Evolutionary conservation across 2,329 filamentous ascomycete species (phyloP), one percentile per base, ranked within the genome.

Genomic region (Torrubiellomyces zombiae): DNA sequence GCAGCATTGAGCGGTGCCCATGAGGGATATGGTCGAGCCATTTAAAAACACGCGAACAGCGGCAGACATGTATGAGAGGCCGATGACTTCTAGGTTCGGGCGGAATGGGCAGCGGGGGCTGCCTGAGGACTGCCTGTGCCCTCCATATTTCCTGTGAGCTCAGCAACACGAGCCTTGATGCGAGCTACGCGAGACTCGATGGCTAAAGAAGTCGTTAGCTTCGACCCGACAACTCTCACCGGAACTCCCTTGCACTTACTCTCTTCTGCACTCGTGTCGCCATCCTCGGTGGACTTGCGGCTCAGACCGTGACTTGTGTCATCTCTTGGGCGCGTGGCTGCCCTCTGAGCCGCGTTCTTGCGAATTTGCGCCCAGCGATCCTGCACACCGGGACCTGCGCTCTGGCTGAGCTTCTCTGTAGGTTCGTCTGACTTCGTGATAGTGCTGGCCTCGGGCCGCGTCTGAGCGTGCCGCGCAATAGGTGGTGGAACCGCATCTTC

Each of bases 321-420:
- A 37, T 82, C 76, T 27, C 67, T 71, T 21, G 68, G 59, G 32
- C 71, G 63, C 27, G 62, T 63, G 6, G 68, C 60, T 18, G 78
- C 79, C 31, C 83, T 68, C 32, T 89, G 77, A 4, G 83, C 83
- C 8, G 89, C 89, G 41, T 94, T 94, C 61, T 85, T 86, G 36
- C 85, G 72, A 37, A 95, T 94, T 51, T 92, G 82, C 1, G 86
- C 86, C 89, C 89, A 98, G 27, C 86, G 74, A 45, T 94, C 85
- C 35, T 77, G 50, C 2, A 53, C 48, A 18, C 49, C 42, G 12
- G 47, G 45, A 23, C 47, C 27, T 14, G 47, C 44, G 26, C 32
- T 48, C 25, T 38, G 44, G 30, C 33, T 49, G 32, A 43, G 47
- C 34, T 46, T 43, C 24, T 52, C 49, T 24, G 47, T 39, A 10